A percentile compares a stretch with the other conserved stretches of the same genome.
phyloP scores from a whole-genome alignment of 257 asterid species.

The Voacanga thouarsii region DNA sequence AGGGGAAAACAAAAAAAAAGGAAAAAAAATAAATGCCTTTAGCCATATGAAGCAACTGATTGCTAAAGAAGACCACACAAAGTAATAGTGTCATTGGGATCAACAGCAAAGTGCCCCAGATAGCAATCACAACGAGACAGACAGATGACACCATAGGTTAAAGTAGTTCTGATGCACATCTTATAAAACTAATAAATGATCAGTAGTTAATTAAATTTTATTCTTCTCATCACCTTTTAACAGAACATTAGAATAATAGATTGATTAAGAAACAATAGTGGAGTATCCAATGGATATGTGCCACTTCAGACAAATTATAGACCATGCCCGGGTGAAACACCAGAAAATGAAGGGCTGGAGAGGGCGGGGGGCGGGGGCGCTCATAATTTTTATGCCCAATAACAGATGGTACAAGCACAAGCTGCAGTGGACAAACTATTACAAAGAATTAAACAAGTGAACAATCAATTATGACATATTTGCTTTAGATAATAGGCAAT shows the following conservation, averaged over 20 bases:
- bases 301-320: background rate
- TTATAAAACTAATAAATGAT: background rate
- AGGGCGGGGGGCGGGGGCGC: no score
- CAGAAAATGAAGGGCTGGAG: no score
- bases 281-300: background rate
- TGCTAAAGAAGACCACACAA: background rate
- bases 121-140: background rate
- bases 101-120: background rate
- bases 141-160: background rate
- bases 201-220: no score
- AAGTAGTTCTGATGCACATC: background rate
- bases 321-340: background rate
- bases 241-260: background rate
- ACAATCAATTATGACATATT: background rate
- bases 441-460: background rate
- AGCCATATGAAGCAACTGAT: background rate
- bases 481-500: no score
- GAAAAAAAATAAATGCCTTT: background rate
- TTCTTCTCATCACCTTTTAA: background rate
- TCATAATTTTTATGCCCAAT: no score
- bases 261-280: background rate
- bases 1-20: background rate
- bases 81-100: background rate
- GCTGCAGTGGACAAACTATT: background rate
- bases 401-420: background rate